These are phyloP conservation scores for Heliamphora pulchella DNA, from an alignment of 179 eudicot species.

Conservation along the genomic window DNA sequence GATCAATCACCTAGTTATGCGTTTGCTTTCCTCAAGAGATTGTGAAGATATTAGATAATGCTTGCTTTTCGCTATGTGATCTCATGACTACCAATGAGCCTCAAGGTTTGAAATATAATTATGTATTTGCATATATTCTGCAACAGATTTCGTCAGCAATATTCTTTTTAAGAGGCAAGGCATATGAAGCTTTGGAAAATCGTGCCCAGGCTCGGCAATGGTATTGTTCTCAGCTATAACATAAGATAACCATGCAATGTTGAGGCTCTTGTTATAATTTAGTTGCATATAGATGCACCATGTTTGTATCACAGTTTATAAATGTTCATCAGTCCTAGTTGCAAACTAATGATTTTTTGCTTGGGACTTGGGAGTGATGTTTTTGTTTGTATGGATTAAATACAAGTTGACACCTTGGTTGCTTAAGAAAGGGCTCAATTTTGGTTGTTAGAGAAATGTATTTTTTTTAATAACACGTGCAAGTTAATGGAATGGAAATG, in stretches of 20 bases:
- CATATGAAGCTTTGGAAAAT: slow-evolving; percentile 89
- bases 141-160: slow-evolving; percentile 80
- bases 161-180: slow-evolving; percentile 92
- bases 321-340: background rate
- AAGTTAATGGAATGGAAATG: background rate
- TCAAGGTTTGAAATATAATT: background rate
- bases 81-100: background rate
- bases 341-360: background rate
- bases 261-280: background rate
- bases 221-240: slow-evolving; percentile 33
- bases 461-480: background rate
- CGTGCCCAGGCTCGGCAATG: slow-evolving; percentile 90
- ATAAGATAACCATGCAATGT: background rate
- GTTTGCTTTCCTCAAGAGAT: background rate
- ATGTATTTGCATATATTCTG: background rate
- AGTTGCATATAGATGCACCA: background rate
- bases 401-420: background rate
- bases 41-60: background rate
- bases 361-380: background rate
- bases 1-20: background rate
- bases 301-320: background rate
- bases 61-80: slow-evolving; percentile 1
- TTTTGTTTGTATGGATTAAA: background rate
- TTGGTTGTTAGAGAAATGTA: background rate
- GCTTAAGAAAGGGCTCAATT: background rate